Base-by-base conservation (phyloP, 2,329 filamentous ascomycete genomes). In the Arthrobotrys megalospora region DNA sequence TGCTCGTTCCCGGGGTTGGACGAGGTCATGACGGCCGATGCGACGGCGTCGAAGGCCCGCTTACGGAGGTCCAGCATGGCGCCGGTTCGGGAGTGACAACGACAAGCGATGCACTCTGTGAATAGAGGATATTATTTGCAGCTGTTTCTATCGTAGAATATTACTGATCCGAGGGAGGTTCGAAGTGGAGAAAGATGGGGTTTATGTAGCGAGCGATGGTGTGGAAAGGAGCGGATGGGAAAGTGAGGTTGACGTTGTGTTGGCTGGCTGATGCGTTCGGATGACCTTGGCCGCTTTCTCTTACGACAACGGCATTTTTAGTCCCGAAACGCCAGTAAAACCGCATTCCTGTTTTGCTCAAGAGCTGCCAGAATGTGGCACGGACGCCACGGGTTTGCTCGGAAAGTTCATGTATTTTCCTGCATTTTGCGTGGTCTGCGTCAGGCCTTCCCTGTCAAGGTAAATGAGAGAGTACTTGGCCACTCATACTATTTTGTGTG, bases 21-120 rank as follows among this genome's bases (percentile, higher is more conserved):
- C 6, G 66, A 68, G 50, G 55, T 52, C 43, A 55, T 71, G 62
- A 77, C 67, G 21, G 66, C 66, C 16, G 53, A 28, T 11, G 60
- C 60, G 32, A 77, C 47, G 60, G 55, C 65, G 36, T 77, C 66
- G 48, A 71, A 63, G 21, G 66, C 66, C 73, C 73, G 58, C 43
- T 65, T 66, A 34, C 60, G 50, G 48, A 67, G 60, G 28, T 71
- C 73, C 58, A 77, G 58, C 58, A 77, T 77, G 24, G 8, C 47
- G 55, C 36, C 16, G 58, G 28, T 28, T 43, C 34, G 24, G 58
- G 34, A 28, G 36, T 63, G 16, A 19, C 16, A 38, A 4, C 24
- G 32, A 24, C 12, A 7, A 38, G 12, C 36, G 12, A 12, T 38
- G 8, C 8, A 12, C 36, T 38, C 36, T 38, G 24, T 28, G 24